Conservation (phyloP, 1,284 basidiomycete genomes). For the Cerioporus squamosus region DNA sequence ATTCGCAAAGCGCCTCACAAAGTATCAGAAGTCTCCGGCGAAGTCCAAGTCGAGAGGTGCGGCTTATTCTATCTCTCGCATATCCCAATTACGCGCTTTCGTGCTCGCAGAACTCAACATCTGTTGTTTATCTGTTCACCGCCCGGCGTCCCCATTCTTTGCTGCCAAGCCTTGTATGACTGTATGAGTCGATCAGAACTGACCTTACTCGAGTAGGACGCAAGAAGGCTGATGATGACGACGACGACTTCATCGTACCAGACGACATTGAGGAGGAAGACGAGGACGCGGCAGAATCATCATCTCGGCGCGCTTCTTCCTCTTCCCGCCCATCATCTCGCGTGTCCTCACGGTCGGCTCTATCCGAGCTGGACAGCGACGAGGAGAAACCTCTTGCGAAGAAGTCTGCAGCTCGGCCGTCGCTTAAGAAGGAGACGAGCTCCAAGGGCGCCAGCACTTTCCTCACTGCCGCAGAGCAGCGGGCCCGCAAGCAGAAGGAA, state of each 20-base stretch:
- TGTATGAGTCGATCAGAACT: background rate
- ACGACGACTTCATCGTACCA: slow-evolving; percentile 71
- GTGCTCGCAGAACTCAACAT: too few relatives aligned
- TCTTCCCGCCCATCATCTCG: slow-evolving; percentile 43
- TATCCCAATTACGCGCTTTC: too few relatives aligned
- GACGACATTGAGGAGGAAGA: slow-evolving; percentile 50
- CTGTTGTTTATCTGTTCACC: too few relatives aligned
- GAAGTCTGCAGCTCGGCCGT: slow-evolving; percentile 38
- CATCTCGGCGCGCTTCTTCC: slow-evolving; percentile 31
- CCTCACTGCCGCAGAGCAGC: slow-evolving; percentile 86
- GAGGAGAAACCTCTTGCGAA: slow-evolving; percentile 25
- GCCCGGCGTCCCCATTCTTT: too few relatives aligned
- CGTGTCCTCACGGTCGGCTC: slow-evolving; percentile 45
- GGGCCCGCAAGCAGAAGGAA: slow-evolving; percentile 76
- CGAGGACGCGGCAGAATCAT: slow-evolving; percentile 26
- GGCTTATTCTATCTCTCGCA: slow-evolving; percentile 1
- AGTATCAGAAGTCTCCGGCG: slow-evolving; percentile 65
- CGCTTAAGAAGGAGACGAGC: slow-evolving; percentile 32
- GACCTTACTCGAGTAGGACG: slow-evolving; percentile 34
- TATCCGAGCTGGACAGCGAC: slow-evolving; percentile 31
- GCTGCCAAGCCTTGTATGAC: too few relatives aligned
- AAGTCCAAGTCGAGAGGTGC: slow-evolving; percentile 48
- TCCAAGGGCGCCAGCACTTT: slow-evolving; percentile 48
- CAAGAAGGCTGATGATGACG: slow-evolving; percentile 44
- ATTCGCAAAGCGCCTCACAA: slow-evolving; percentile 62